A percentile compares a stretch with the other conserved stretches of the same genome.
Evolutionary conservation across 1,284 basidiomycete species (phyloP).

Genomic region (Ceratobasidium papillatum): DNA sequence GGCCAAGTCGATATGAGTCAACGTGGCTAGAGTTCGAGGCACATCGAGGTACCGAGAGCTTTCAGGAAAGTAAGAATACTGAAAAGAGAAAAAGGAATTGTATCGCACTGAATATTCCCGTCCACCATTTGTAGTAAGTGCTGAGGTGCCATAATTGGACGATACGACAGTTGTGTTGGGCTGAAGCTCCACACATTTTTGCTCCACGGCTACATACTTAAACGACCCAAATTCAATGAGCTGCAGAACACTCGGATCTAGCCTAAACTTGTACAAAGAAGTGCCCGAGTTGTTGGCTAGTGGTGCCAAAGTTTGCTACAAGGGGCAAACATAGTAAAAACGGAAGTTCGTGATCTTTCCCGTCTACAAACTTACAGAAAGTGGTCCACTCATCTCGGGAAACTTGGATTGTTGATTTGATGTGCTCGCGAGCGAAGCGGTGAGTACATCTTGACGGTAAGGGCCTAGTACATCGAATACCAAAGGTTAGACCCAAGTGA

Average conservation of each 20-base stretch:
- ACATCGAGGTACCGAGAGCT: conserved; percentile 17
- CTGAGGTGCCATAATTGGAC: conserved; percentile 12
- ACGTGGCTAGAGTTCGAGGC: conserved; percentile 28
- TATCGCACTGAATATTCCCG: conserved; percentile 11
- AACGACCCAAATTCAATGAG: conserved; percentile 17
- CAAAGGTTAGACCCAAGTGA: background rate
- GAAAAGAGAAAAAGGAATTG: background rate
- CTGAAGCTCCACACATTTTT: conserved; percentile 16
- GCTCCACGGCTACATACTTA: conserved; percentile 18
- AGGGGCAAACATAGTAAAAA: background rate
- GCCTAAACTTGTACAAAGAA: conserved; percentile 32
- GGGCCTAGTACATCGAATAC: conserved; percentile 7
- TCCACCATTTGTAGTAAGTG: background rate
- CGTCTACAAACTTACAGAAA: background rate
- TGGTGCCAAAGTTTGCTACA: conserved; percentile 31
- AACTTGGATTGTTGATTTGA: conserved; percentile 7
- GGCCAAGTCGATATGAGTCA: conserved; percentile 26
- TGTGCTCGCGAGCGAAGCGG: background rate
- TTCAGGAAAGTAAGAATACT: background rate
- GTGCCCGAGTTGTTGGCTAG: conserved; percentile 10
- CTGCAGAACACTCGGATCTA: conserved; percentile 24
- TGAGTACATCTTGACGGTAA: conserved; percentile 32
- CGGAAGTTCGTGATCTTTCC: too few relatives aligned
- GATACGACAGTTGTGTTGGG: conserved; percentile 15
- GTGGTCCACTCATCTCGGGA: conserved; percentile 31